Base-by-base conservation (phyloP, 176 grass and related monocot species). In the Secale cereale region DNA sequence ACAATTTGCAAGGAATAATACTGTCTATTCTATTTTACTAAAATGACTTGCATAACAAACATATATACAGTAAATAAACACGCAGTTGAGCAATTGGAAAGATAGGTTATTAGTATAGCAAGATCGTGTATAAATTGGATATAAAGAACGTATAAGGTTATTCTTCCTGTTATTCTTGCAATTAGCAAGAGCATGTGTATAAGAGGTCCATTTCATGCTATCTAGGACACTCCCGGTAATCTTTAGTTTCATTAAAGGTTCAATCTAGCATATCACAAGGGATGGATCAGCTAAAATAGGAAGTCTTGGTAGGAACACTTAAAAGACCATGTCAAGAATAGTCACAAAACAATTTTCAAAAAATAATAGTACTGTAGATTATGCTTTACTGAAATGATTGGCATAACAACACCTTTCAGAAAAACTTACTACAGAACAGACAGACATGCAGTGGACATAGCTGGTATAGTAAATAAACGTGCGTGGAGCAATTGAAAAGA, bases 131-230 rank as follows among this genome's bases (percentile, higher is more conserved):
- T 79, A 66, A 79, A 83, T 23, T 59, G 27, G 33, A 73, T 74
- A 30, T 0, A n/a, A 23, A 29, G 12, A 71, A 72, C 2, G 3
- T 3, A 56, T 56, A 52, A 52, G 48, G 16, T 52, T 19, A 52
- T 52, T 52, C 48, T 52, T 19, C 48, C 48, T 7, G 48, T 52
- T 52, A 52, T 52, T 52, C 48, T 52, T 52, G 48, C 48, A 7
- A 52, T 52, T 52, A 52, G 48, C 48, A 6, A 19, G 48, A 52
- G 0, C 5, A 19, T 52, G 48, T 52, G 16, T 52, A 52, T 80
- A 50, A 78, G 19, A 57, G 32, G 50, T 64, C 78, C 32, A 77
- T 70, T 85, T 78, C 64, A 86, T 63, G 83, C 52, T 83, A 69
- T 61, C 59, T 74, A 50, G 36, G 41, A 2, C 68, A 82, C 8